Evolutionary conservation across 2,329 filamentous ascomycete genomes (phyloP).

Genomic region (Fusarium sp.): DNA sequence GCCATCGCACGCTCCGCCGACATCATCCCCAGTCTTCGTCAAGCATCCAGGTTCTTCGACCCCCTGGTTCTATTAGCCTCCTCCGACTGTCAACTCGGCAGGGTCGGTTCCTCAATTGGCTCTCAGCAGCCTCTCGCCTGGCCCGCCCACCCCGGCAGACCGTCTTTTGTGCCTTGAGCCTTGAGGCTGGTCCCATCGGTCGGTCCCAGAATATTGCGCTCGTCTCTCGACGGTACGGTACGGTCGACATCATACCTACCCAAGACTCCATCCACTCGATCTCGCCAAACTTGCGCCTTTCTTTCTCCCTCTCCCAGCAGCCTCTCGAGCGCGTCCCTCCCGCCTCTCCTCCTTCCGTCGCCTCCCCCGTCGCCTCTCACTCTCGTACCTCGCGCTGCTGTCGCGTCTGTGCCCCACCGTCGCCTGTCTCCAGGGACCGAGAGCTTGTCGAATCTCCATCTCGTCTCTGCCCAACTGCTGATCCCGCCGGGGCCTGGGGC

Average conservation of each 20-base stretch:
- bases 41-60: conserved; percentile 42
- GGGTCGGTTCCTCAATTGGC: conserved; percentile 46
- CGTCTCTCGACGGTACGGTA: conserved; percentile 39
- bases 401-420: conserved; percentile 44
- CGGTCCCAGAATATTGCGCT: conserved; percentile 36
- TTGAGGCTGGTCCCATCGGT: conserved; percentile 39
- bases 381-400: conserved; percentile 33
- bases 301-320: conserved; percentile 28
- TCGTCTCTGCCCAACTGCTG: conserved; percentile 48
- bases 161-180: conserved; percentile 43
- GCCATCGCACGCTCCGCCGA: conserved; percentile 31
- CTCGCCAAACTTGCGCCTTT: conserved; percentile 42
- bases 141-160: conserved; percentile 45
- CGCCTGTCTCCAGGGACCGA: conserved; percentile 38
- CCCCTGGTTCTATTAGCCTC: conserved; percentile 45
- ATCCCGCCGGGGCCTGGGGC: conserved; percentile 44
- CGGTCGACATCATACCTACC: conserved; percentile 44
- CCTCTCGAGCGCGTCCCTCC: conserved; percentile 31
- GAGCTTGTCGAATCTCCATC: conserved; percentile 44
- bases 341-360: conserved; percentile 2
- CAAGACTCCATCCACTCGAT: conserved; percentile 36
- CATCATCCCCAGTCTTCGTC: conserved; percentile 42
- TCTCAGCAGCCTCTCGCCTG: conserved; percentile 38
- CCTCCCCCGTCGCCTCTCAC: conserved; percentile 24
- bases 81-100: conserved; percentile 46